Evolutionary conservation across 2,329 filamentous ascomycete genomes (phyloP), one percentile per base, ranked within the genome.

Genomic region (Diaporthe destruens): DNA sequence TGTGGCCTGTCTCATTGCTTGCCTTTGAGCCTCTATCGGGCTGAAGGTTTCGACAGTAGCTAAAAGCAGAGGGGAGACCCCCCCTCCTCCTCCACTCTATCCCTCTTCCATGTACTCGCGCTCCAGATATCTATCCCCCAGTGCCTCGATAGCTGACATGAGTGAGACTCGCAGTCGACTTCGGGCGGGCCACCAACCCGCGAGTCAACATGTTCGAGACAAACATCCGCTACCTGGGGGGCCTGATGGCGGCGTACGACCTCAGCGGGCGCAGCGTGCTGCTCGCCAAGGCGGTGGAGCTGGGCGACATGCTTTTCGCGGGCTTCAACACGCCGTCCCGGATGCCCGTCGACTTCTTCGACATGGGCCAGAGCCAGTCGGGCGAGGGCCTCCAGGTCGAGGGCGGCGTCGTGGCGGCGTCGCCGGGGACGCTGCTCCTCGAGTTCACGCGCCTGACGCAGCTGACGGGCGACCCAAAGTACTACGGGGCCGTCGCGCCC

Each of bases 401-500:
- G 72, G 23, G 39, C 0, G 76, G 72, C 1, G 84, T 87, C 6
- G 83, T 85, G 18, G 82, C 84, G 3, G 85, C 85, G 8, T 83
- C 84, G 7, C 83, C 85, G 1, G 93, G 92, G 7, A 93, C 91
- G 6, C 83, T 95, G 65, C 91, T 89, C 1, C 81, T 95, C 72
- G 93, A 95, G 77, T 91, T 95, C 79, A 93, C 92, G 18, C 87
- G 91, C 20, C 83, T 95, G 63, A 91, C 92, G 2, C 93, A 95
- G 79, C 82, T 95, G 73, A 95, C 93, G 0, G 90, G 89, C 39
- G 87, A 95, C 74, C 82, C 88, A 23, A 94, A 92, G 77, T 95
- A 94, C 82, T 94, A 92, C 79, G 91, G 93, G 79, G 92, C 91
- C 7, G 86, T 93, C 73, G 88, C 90, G 39, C 86, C 88, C 7